phyloP scores from a whole-genome alignment of 1,284 basidiomycete species.

The Tetrapyrgos nigripes region DNA sequence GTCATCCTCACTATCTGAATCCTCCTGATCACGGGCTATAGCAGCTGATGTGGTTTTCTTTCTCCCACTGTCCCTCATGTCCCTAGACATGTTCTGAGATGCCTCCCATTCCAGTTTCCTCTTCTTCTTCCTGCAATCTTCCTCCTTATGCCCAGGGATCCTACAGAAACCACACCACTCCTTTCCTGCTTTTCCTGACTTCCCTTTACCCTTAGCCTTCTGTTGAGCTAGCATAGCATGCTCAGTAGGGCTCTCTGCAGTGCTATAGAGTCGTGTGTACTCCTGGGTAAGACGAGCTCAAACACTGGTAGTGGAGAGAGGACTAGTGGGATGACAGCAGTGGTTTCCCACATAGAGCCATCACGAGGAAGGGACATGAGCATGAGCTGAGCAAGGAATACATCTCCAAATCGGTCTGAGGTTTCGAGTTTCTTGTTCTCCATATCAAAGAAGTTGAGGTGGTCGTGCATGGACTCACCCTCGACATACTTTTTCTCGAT shows the following conservation, averaged over 20 bases:
- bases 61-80: background rate
- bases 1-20: background rate
- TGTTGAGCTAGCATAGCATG: background rate
- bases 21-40: background rate
- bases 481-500: background rate
- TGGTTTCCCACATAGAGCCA: background rate
- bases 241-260: background rate
- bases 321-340: background rate
- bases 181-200: background rate
- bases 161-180: background rate
- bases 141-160: background rate
- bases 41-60: background rate
- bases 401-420: background rate
- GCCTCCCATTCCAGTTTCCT: background rate
- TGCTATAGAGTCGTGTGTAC: no score
- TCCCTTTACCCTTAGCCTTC: background rate
- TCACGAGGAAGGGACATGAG: constrained; percentile 1
- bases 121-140: background rate
- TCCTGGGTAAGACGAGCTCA: background rate
- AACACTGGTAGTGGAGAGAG: background rate
- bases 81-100: no score
- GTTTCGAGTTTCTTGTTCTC: background rate
- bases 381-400: constrained; percentile 3
- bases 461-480: background rate
- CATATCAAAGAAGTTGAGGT: background rate